Percentiles rank a stretch among this genome's conserved stretches.
Evolutionary conservation across 1,284 basidiomycete genomes (phyloP).

Genomic region (Malassezia vespertilionis): DNA sequence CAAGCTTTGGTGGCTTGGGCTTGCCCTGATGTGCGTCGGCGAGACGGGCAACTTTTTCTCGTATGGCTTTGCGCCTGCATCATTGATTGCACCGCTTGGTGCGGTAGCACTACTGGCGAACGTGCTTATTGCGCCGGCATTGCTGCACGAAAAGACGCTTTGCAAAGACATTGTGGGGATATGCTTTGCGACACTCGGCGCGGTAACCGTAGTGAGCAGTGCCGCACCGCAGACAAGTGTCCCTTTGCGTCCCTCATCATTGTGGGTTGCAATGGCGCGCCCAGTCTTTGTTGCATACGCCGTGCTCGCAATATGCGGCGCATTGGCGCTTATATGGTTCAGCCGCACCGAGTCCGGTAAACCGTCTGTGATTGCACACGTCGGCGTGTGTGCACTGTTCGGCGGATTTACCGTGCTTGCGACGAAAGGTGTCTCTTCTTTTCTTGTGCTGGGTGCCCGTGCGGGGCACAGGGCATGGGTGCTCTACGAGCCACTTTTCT

Average conservation of each 20-base stretch:
- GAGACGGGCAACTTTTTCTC: slow-evolving; percentile 75
- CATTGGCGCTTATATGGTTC: slow-evolving; percentile 15
- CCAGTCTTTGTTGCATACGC: slow-evolving; percentile 37
- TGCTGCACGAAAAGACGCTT: slow-evolving; percentile 52
- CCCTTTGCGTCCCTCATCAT: slow-evolving; percentile 25
- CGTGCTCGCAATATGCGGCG: slow-evolving; percentile 14
- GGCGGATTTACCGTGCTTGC: slow-evolving; percentile 88
- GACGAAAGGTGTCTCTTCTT: slow-evolving; percentile 79
- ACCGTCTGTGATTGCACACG: slow-evolving; percentile 68
- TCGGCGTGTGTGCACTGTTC: slow-evolving; percentile 76
- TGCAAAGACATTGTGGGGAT: slow-evolving; percentile 72
- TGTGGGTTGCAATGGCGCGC: slow-evolving; percentile 30
- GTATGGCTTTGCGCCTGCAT: slow-evolving; percentile 79
- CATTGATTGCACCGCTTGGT: slow-evolving; percentile 85
- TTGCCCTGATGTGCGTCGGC: slow-evolving; percentile 77
- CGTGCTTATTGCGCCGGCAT: slow-evolving; percentile 79
- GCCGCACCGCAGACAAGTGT: slow-evolving; percentile 51
- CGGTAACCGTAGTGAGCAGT: slow-evolving; percentile 63
- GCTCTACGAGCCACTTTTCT: slow-evolving; percentile 36
- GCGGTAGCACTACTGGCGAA: slow-evolving; percentile 77
- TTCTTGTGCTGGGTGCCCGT: slow-evolving; percentile 48
- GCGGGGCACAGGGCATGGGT: slow-evolving; percentile 21
- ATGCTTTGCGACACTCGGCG: slow-evolving; percentile 37
- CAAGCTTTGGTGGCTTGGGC: slow-evolving; percentile 83
- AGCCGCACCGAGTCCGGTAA: slow-evolving; percentile 58